These are phyloP conservation scores for Hibiscus syriacus DNA, from an alignment of 345 rosid species.

Conservation along the genomic window DNA sequence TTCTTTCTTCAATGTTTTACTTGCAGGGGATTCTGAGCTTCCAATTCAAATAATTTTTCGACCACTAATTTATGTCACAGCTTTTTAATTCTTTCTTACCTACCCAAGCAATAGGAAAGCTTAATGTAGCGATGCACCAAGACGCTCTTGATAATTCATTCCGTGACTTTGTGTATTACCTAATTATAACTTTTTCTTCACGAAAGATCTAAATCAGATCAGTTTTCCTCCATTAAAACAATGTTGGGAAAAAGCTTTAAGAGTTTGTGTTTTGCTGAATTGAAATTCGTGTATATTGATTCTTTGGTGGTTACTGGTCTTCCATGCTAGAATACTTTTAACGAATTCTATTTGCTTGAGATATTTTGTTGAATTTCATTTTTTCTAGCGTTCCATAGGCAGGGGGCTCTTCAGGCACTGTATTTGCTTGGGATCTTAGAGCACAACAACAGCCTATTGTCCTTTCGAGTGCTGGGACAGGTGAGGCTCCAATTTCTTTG, in stretches of 20 bases:
- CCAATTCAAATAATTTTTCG: neutral
- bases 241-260: neutral
- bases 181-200: no score
- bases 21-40: neutral
- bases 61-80: neutral
- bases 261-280: neutral
- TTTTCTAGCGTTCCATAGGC: slow-evolving; percentile 36
- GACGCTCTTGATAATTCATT: neutral
- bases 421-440: slow-evolving; percentile 89
- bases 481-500: slow-evolving; percentile 25
- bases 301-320: neutral
- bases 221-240: neutral
- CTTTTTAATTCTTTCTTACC: neutral
- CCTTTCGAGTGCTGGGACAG: slow-evolving; percentile 52
- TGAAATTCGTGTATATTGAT: neutral
- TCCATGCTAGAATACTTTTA: neutral
- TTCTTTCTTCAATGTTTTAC: neutral
- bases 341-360: neutral
- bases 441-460: slow-evolving; percentile 44
- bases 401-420: slow-evolving; percentile 78
- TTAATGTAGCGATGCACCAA: neutral
- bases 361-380: slow-evolving; percentile 1
- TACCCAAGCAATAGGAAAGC: neutral
- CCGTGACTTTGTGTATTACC: neutral
- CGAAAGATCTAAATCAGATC: neutral